Base-by-base conservation (phyloP, 495 filamentous ascomycete species). In the Neurospora sp. region DNA sequence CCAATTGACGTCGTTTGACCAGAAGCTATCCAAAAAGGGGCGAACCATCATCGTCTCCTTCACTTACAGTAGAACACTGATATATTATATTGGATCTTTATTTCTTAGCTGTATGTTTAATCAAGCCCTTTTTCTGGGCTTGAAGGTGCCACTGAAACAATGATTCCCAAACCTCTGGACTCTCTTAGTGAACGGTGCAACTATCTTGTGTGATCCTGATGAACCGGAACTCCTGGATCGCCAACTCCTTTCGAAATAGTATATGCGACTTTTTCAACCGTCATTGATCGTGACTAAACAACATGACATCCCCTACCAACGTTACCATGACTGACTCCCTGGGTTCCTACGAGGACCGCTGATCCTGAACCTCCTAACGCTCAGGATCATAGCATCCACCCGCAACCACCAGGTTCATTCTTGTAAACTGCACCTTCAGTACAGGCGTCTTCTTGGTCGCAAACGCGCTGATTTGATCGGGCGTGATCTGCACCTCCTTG, bases 391-490 rank as follows among this genome's bases (percentile, higher is more conserved):
- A 98, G 72, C 92, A 94, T 39, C 96, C 93, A 39, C 90, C 94
- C 12, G 94, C 94, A 70, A 99, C 82, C 18, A 97, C 89, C 76
- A 98, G 80, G 75, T 99, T 99, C 90, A 95, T 96, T 70, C 91
- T 86, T 3, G 96, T 98, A 79, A 97, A 97, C 78, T 90, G 88
- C 68, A 97, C 95, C 85, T 94, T 97, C 80, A 96, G 91, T 8
- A 99, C 92, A 3, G 96, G 94, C 31, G 91, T 93, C 84, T 96
- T 97, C 88, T 98, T 99, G 20, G 96, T 98, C 0, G 93, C 90
- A 77, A 97, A 98, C 4, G 92, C 94, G 74, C 89, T 90, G 81
- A 98, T 93, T 82, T 98, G 95, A 77, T 99, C 96, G 0, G 93
- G 89, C 3, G 92, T 96, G 38, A 97, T 91, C 73, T 92, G 90